These are phyloP conservation scores for Fraxinus nigra DNA, from an alignment of 305 asterid genomes.

Conservation along the genomic window DNA sequence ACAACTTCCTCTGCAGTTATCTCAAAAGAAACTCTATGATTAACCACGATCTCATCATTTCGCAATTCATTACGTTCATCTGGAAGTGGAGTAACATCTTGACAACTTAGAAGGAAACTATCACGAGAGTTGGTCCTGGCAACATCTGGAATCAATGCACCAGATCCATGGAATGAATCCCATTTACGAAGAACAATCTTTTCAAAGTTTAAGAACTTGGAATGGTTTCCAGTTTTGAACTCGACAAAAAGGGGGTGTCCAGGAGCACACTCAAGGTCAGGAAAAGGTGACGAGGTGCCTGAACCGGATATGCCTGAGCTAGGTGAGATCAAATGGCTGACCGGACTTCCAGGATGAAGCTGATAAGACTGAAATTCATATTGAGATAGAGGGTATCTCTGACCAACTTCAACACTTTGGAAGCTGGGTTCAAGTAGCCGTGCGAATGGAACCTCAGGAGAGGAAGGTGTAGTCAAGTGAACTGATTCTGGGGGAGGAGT, in stretches of 20 bases:
- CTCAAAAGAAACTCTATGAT: conserved; percentile 83
- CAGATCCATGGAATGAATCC: conserved; percentile 71
- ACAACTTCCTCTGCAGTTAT: conserved; percentile 58
- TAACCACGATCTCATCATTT: conserved; percentile 36
- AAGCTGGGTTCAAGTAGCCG: conserved; percentile 69
- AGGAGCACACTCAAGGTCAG: conserved; percentile 51
- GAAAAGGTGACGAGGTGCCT: conserved; percentile 89
- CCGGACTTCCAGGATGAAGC: conserved; percentile 94
- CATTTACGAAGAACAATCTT: conserved; percentile 59
- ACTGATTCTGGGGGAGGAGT: conserved; percentile 95
- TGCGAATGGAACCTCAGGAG: conserved; percentile 99
- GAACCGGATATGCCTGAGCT: conserved; percentile 87
- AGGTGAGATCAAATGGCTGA: conserved; percentile 88
- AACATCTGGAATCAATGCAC: conserved; percentile 61
- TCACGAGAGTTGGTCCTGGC: conserved; percentile 37
- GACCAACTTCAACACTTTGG: conserved; percentile 50
- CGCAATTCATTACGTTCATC: conserved; percentile 27
- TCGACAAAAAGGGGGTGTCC: conserved; percentile 62
- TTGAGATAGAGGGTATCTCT: conserved; percentile 54
- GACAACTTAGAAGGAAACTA: conserved; percentile 36
- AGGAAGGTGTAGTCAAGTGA: conserved; percentile 87
- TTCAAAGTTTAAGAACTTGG: conserved; percentile 64
- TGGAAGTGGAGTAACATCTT: conserved; percentile 43
- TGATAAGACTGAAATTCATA: conserved; percentile 83
- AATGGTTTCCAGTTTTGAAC: conserved; percentile 44